Conservation (phyloP, 768 basidiomycete genomes). For the Polyporus arcularius region DNA sequence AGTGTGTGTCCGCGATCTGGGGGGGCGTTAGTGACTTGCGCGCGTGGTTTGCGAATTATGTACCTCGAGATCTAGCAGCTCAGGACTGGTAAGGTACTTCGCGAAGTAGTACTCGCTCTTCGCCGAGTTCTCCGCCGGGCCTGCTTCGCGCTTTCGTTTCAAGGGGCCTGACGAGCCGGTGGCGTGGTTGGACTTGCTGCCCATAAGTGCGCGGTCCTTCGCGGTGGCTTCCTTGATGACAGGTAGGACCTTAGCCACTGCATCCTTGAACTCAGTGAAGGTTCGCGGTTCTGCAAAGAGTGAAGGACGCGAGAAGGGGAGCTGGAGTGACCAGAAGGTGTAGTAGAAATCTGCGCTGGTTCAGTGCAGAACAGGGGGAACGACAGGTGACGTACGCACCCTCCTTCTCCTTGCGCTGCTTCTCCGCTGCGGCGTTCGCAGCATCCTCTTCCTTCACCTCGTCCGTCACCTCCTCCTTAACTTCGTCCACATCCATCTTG, state of each 20-base stretch:
- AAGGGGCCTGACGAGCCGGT: slow-evolving; percentile 36
- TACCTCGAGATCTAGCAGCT: slow-evolving; percentile 87
- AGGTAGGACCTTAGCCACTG: slow-evolving; percentile 71
- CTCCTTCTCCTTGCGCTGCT: slow-evolving; percentile 59
- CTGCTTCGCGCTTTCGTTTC: slow-evolving; percentile 33
- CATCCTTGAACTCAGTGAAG: slow-evolving; percentile 66
- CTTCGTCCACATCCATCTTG: slow-evolving; percentile 31
- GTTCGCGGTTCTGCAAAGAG: slow-evolving; percentile 58
- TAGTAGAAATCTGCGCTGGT: slow-evolving; percentile 68
- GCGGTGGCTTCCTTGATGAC: slow-evolving; percentile 85
- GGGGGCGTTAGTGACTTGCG: neutral
- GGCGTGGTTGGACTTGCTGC: slow-evolving; percentile 48
- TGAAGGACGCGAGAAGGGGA: slow-evolving; percentile 80
- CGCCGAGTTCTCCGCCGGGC: slow-evolving; percentile 70
- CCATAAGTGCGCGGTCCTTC: slow-evolving; percentile 88
- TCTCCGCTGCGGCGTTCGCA: slow-evolving; percentile 22
- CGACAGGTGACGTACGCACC: slow-evolving; percentile 37
- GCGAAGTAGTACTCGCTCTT: slow-evolving; percentile 84
- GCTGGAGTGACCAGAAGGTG: slow-evolving; percentile 88
- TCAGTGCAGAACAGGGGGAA: neutral
- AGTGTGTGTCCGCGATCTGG: slow-evolving; percentile 87
- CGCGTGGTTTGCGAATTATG: neutral
- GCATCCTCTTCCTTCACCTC: slow-evolving; percentile 32
- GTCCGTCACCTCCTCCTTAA: slow-evolving; percentile 64
- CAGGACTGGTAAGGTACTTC: slow-evolving; percentile 88